Conservation (phyloP, 2,329 filamentous ascomycete species). For the Colletotrichum noveboracense region DNA sequence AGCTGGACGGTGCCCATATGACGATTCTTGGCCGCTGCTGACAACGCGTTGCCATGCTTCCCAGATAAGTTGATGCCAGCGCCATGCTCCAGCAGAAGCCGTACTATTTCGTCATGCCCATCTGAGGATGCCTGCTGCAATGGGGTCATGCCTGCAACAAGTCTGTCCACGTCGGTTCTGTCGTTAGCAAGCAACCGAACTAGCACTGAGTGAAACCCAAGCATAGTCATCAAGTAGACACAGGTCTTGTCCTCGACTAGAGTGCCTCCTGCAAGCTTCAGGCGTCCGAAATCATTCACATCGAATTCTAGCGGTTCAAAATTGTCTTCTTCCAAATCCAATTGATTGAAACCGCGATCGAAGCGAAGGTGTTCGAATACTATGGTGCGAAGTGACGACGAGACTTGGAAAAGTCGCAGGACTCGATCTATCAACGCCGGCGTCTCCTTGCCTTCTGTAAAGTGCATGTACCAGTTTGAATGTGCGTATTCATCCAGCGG, state of each 20-base stretch:
- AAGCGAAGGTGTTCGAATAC: background rate
- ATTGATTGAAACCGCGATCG: background rate
- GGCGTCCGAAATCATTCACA: background rate
- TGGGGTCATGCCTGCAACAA: background rate
- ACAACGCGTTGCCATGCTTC: background rate
- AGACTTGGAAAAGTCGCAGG: background rate
- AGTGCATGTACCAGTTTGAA: background rate
- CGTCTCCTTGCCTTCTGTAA: background rate
- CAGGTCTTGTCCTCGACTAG: background rate
- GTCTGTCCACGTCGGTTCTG: background rate
- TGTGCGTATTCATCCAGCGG: background rate
- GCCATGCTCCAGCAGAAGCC: background rate
- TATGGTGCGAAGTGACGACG: background rate
- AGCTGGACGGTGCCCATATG: background rate
- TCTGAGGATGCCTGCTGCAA: background rate
- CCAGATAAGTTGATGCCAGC: background rate
- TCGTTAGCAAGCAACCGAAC: background rate
- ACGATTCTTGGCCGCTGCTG: background rate
- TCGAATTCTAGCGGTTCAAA: background rate
- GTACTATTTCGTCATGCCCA: background rate
- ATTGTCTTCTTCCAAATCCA: background rate
- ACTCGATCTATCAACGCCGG: background rate
- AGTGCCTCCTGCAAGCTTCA: background rate
- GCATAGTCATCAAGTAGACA: background rate
- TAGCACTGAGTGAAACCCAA: background rate